phyloP scores from a whole-genome alignment of 2,329 filamentous ascomycete genomes.

The Passalora sequoiae region DNA sequence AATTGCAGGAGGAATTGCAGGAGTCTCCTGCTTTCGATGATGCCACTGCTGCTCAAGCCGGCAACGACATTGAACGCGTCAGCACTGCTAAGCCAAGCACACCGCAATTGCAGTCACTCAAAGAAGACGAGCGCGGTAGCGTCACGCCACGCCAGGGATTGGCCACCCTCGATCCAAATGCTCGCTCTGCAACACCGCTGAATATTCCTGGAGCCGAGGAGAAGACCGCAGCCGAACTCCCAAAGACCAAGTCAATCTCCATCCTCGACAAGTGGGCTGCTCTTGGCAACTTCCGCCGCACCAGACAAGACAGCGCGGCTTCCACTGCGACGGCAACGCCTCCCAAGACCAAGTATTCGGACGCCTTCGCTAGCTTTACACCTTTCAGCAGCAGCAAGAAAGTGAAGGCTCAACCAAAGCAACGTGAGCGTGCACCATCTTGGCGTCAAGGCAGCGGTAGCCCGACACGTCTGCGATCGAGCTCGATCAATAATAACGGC shows the following conservation, averaged over 20 bases:
- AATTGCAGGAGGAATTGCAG: constrained; percentile 62
- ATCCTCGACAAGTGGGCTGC: constrained; percentile 81
- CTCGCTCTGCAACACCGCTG: constrained; percentile 34
- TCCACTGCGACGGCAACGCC: constrained; percentile 35
- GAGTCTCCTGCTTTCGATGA: constrained; percentile 49
- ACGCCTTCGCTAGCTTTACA: constrained; percentile 31
- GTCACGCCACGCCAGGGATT: constrained; percentile 49
- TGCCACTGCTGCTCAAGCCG: constrained; percentile 31
- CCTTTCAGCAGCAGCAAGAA: constrained; percentile 33
- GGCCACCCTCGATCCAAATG: constrained; percentile 50
- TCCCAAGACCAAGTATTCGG: constrained; percentile 32
- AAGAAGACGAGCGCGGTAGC: constrained; percentile 45
- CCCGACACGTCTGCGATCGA: constrained; percentile 28
- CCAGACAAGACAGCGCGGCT: constrained; percentile 47
- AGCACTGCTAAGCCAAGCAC: constrained; percentile 54
- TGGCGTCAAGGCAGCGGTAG: constrained; percentile 31
- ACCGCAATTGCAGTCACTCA: constrained; percentile 38
- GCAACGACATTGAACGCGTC: constrained; percentile 35
- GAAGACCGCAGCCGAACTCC: constrained; percentile 51
- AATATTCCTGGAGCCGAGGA: constrained; percentile 32
- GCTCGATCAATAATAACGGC: constrained; percentile 37
- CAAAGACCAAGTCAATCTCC: constrained; percentile 52
- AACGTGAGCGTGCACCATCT: constrained; percentile 28
- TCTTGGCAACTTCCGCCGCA: constrained; percentile 77
- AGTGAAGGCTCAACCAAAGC: constrained; percentile 25